Percentiles rank a stretch among this genome's conserved stretches.
Conservation (phyloP, 2,329 filamentous ascomycete species). For the Herpomyces periplanetae region DNA sequence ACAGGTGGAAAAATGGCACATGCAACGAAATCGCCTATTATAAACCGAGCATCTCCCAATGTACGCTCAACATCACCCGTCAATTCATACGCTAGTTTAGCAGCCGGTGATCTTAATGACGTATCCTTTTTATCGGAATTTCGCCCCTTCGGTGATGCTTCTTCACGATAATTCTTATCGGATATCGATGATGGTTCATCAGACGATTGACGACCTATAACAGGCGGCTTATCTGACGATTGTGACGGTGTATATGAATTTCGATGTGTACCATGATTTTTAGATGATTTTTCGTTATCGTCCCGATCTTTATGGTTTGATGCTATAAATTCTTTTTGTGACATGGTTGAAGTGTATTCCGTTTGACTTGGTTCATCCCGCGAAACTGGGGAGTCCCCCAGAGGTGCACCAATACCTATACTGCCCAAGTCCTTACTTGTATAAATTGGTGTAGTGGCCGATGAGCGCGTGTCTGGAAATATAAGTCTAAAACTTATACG, state of each 20-base stretch:
- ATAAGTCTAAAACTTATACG: slow-evolving; percentile 57
- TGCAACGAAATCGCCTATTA: slow-evolving; percentile 56
- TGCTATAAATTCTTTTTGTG: no score
- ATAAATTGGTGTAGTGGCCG: slow-evolving; percentile 13
- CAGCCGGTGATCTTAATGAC: slow-evolving; percentile 4
- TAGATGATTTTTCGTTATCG: no score
- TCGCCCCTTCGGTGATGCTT: slow-evolving; percentile 7
- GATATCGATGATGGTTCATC: no score
- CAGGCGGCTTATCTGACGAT: no score
- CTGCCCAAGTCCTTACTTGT: slow-evolving; percentile 44
- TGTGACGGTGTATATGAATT: no score
- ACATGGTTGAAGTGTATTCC: no score
- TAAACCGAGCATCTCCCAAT: slow-evolving; percentile 33
- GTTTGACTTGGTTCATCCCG: no score
- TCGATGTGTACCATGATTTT: no score
- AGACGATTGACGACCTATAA: no score
- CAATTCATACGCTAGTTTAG: slow-evolving; percentile 8
- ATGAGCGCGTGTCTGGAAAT: slow-evolving; percentile 26
- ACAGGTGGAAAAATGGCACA: slow-evolving; percentile 47
- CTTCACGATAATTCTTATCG: slow-evolving; percentile 8
- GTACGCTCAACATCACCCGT: slow-evolving; percentile 27
- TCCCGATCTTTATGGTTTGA: no score
- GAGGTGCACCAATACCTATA: slow-evolving; percentile 26
- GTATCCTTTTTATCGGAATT: slow-evolving; percentile 6
- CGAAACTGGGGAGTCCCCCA: slow-evolving; percentile 8